Evolutionary conservation across 202 grass and related monocot species (phyloP).

Genomic region (Schoenoplectus tabernaemontani): DNA sequence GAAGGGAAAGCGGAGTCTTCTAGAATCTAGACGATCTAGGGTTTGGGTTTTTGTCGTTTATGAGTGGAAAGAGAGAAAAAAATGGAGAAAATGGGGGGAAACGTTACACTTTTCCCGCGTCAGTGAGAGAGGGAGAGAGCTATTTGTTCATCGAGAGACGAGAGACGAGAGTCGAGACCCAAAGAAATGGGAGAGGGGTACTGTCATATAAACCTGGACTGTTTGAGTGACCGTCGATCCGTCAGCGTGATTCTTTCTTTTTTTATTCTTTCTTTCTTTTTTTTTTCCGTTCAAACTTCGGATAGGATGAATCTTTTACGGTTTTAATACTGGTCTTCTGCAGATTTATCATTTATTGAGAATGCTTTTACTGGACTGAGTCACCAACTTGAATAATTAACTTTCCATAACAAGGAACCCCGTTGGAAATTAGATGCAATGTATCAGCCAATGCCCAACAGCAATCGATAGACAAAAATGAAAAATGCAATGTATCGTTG

Average conservation of each 20-base stretch:
- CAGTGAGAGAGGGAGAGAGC: not conserved
- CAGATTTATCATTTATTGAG: too few species aligned
- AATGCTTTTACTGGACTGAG: too few species aligned
- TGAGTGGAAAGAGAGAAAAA: not conserved
- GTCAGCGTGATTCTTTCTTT: not conserved
- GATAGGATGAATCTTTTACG: not conserved
- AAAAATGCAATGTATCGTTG: too few species aligned
- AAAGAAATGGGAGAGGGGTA: not conserved
- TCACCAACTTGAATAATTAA: too few species aligned
- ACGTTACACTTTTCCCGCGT: conserved; percentile 16
- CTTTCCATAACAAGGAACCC: too few species aligned
- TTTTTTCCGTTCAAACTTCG: not conserved
- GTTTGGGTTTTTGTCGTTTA: conserved; percentile 1
- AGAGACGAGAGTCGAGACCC: not conserved
- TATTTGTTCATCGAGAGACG: not conserved
- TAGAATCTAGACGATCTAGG: not conserved
- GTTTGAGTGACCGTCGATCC: not conserved
- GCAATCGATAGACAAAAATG: too few species aligned
- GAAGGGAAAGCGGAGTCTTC: not conserved
- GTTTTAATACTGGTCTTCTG: too few species aligned
- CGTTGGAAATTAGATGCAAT: too few species aligned
- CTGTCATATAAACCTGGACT: not conserved
- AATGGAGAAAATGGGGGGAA: not conserved
- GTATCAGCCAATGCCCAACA: too few species aligned
- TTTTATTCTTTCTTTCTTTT: not conserved